phyloP scores from a whole-genome alignment of 257 asterid genomes.

The Penstemon barbatus region DNA sequence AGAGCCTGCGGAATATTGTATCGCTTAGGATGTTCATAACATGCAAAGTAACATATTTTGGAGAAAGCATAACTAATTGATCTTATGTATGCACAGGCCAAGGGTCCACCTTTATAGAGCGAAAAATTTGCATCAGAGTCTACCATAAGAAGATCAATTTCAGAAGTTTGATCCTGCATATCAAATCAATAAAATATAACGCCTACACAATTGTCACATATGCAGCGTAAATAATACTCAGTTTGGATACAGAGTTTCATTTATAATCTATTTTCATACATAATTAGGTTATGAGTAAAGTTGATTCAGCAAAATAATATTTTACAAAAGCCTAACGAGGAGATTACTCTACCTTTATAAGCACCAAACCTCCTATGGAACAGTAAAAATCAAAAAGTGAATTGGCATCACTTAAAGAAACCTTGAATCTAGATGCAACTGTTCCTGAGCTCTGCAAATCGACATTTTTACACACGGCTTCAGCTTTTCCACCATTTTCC shows the following conservation, averaged over 20 bases:
- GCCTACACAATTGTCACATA: background rate
- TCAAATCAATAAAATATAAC: constrained; percentile 1
- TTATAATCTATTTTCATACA: background rate
- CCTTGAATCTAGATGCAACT: constrained; percentile 60
- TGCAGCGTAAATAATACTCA: background rate
- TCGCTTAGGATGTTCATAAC: constrained; percentile 27
- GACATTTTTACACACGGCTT: constrained; percentile 60
- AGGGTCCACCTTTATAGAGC: constrained; percentile 68
- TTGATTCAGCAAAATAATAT: background rate
- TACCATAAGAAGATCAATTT: constrained; percentile 59
- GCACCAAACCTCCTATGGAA: constrained; percentile 65
- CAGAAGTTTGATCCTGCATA: constrained; percentile 70
- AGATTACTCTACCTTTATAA: constrained; percentile 57
- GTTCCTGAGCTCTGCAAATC: constrained; percentile 31
- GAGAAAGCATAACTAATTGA: constrained; percentile 21
- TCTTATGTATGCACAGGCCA: constrained; percentile 20
- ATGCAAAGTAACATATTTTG: constrained; percentile 7
- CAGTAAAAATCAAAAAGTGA: constrained; percentile 75
- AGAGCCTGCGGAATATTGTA: constrained; percentile 61
- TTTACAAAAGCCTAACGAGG: background rate
- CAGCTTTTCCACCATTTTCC: constrained; percentile 33
- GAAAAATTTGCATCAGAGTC: constrained; percentile 67
- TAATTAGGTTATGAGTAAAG: too few relatives aligned
- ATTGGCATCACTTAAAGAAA: constrained; percentile 53
- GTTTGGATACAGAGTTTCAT: background rate